phyloP scores from a whole-genome alignment of 768 basidiomycete genomes.

The Dentipellis sp. region DNA sequence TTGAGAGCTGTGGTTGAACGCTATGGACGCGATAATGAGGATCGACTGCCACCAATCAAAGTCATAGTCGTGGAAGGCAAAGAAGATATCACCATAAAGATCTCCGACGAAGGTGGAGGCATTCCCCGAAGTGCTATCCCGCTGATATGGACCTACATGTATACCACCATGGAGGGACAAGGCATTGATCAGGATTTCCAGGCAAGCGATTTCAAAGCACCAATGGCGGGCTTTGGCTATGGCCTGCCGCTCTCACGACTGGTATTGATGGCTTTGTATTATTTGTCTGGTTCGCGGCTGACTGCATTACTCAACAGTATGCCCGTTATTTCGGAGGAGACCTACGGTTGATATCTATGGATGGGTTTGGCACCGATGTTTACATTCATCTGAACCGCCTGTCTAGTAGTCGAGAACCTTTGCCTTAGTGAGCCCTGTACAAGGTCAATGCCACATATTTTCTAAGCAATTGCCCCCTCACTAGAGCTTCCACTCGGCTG shows the following conservation, averaged over 20 bases:
- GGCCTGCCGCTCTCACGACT: constrained; percentile 87
- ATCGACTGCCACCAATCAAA: constrained; percentile 81
- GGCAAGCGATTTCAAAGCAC: constrained; percentile 88
- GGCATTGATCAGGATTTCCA: constrained; percentile 71
- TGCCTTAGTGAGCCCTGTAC: constrained; percentile 33
- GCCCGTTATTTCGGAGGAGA: constrained; percentile 95
- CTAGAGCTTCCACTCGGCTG: too few species aligned
- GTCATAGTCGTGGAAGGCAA: constrained; percentile 95
- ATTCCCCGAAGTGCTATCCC: constrained; percentile 86
- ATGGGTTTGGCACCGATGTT: constrained; percentile 93
- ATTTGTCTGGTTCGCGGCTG: not conserved
- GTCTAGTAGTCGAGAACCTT: constrained; percentile 73
- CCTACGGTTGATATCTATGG: constrained; percentile 92
- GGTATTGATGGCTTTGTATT: constrained; percentile 34
- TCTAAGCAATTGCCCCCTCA: too few species aligned
- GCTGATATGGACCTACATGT: constrained; percentile 99
- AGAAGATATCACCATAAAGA: constrained; percentile 99
- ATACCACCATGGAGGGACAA: constrained; percentile 73
- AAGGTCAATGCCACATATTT: too few species aligned
- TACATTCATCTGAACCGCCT: constrained; percentile 87
- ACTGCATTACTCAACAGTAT: constrained; percentile 40
- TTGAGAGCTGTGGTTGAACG: constrained; percentile 93
- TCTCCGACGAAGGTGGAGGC: constrained; percentile 94
- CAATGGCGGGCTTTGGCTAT: constrained; percentile 97
- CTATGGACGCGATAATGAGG: constrained; percentile 74